Evolutionary conservation across 2,329 filamentous ascomycete genomes (phyloP), one percentile per base, ranked within the genome.

Genomic region (Emmonsia crescens): DNA sequence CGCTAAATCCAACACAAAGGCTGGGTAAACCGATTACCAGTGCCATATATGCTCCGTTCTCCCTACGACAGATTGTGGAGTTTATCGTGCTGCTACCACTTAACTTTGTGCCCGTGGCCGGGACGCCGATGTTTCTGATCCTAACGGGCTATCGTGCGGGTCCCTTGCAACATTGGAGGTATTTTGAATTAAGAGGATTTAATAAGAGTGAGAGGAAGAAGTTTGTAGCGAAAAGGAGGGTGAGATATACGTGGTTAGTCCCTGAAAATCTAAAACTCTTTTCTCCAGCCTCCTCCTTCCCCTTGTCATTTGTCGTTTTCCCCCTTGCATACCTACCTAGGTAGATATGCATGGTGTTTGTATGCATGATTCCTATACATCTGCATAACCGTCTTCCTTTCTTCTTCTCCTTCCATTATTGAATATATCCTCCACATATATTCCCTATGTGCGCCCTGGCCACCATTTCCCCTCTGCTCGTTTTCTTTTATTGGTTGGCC

Each of bases 131-230:
- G 64, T 99, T 96, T 73, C 82, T 99, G 64, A 75, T 96, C 61
- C 82, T 96, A 66, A 96, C 92, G 0, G 94, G 93, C 1, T 90
- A 92, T 55, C 82, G 93, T 31, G 85, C 91, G 5, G 93, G 94
- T 0, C 94, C 93, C 38, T 83, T 97, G 33, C 87, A 94, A 61
- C 92, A 96, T 68, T 94, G 92, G 79, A 82, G 94, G 62, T 96
- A 94, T 80, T 96, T 92, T 72, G 84, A 91, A 69, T 79, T 99
- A 57, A 81, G 86, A 48, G 89, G 87, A 0, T 80, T 95, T 66
- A 83, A 83, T 48, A 91, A 87, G 73, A 85, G 88, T 68, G 84
- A 95, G 71, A 82, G 85, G 65, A 89, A 89, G 68, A 78, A 78
- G 33, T 90, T 89, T 68, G 83, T 93, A 33, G 81, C 81, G 63